phyloP scores from a whole-genome alignment of 2,329 filamentous ascomycete genomes.

The Penicillium crustosum region DNA sequence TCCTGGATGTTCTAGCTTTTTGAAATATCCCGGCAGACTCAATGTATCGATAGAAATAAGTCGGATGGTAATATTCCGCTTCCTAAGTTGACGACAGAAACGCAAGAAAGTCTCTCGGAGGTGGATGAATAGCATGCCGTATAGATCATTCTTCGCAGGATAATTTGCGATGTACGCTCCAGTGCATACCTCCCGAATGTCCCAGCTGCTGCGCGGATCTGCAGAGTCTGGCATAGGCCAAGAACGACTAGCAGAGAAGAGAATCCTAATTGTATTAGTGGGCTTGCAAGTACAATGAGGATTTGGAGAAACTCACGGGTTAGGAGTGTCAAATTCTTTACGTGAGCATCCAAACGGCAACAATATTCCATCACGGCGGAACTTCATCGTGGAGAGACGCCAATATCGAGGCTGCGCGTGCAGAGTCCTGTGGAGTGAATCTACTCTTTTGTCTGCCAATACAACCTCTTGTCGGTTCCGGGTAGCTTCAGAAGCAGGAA shows the following conservation, averaged over 20 bases:
- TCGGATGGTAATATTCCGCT: neutral
- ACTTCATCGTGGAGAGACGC: neutral
- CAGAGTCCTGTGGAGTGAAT: neutral
- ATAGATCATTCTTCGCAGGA: neutral
- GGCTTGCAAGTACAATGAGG: neutral
- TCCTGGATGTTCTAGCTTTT: neutral
- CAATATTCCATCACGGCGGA: neutral
- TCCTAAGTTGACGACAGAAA: neutral
- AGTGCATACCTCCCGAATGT: neutral
- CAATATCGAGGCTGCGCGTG: neutral
- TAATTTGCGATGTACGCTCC: neutral
- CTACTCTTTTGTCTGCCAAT: neutral
- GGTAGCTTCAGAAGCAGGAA: neutral
- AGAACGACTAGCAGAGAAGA: neutral
- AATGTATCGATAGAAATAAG: neutral
- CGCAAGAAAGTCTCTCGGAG: neutral
- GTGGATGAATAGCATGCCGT: neutral
- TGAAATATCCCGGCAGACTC: neutral
- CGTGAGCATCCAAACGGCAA: neutral
- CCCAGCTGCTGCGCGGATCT: neutral
- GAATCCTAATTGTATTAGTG: neutral
- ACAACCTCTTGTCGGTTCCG: neutral
- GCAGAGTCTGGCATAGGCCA: neutral
- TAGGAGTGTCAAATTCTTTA: neutral
- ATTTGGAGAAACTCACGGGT: neutral